These are phyloP conservation scores for Sicyos baderoa DNA, from an alignment of 306 rosid species.

Conservation along the genomic window DNA sequence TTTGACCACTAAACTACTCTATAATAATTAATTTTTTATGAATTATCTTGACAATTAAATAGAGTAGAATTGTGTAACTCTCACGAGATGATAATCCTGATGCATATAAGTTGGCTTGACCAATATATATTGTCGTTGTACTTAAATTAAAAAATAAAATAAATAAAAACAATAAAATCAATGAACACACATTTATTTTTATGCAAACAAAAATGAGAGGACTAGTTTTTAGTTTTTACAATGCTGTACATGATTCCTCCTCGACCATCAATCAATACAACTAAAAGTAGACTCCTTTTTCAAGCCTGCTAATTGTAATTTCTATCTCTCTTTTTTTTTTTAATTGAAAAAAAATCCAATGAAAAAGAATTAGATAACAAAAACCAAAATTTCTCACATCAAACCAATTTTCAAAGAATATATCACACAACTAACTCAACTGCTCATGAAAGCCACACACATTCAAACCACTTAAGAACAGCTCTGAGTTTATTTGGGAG, in stretches of 20 bases:
- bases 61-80: no score
- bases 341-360: not conserved
- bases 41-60: no score
- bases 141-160: no score
- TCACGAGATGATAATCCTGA: no score
- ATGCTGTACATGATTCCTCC: conserved; percentile 69
- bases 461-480: conserved; percentile 33
- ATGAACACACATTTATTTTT: not conserved
- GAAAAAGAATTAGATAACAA: conserved; percentile 24
- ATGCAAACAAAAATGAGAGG: conserved; percentile 15
- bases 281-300: conserved; percentile 22
- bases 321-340: not conserved
- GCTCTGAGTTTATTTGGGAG: conserved; percentile 28
- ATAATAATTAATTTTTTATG: no score
- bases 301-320: no score
- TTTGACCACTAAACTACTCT: no score
- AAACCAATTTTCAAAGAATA: conserved; percentile 32
- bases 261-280: conserved; percentile 41
- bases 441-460: conserved; percentile 26
- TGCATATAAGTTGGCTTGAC: no score
- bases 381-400: not conserved
- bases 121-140: no score
- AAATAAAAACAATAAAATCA: no score
- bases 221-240: conserved; percentile 28
- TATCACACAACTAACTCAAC: conserved; percentile 27